These are phyloP conservation scores for Starmera stellimalicola DNA, from an alignment of 1,139 yeast species.

Conservation along the genomic window DNA sequence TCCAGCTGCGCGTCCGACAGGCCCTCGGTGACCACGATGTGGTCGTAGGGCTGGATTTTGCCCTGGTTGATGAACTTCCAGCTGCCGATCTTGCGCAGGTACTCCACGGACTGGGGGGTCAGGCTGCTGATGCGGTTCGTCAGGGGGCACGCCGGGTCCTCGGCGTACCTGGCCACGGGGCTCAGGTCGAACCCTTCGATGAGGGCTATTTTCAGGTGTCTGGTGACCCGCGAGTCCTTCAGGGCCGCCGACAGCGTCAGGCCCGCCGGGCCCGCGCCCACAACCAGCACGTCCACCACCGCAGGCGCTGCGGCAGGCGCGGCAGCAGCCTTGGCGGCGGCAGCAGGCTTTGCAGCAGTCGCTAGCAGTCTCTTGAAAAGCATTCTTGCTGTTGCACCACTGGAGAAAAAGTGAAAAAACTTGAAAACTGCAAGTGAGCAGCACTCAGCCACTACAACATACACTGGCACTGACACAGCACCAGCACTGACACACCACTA, in stretches of 20 bases:
- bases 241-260: conserved; percentile 74
- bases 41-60: conserved; percentile 71
- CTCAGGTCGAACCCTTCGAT: conserved; percentile 64
- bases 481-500: too few species aligned
- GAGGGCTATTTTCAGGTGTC: conserved; percentile 51
- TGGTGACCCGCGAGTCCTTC: conserved; percentile 54
- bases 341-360: too few species aligned
- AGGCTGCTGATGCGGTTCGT: conserved; percentile 81
- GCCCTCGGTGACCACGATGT: conserved; percentile 83
- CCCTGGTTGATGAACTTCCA: conserved; percentile 65
- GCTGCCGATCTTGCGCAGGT: conserved; percentile 59
- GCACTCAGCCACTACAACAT: too few species aligned
- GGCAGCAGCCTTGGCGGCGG: too few species aligned
- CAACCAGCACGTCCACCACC: conserved; percentile 61
- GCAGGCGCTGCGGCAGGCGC: conserved; percentile 12
- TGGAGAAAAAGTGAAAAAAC: too few species aligned
- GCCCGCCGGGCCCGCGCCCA: conserved; percentile 99
- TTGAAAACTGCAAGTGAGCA: too few species aligned
- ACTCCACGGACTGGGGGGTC: conserved; percentile 71
- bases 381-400: too few species aligned
- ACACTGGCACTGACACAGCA: too few species aligned
- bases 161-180: conserved; percentile 40
- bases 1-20: conserved; percentile 59
- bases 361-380: conserved; percentile 23
- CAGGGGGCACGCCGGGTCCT: conserved; percentile 46